Base-by-base conservation (phyloP, 345 rosid species). In the Citrus unshiu region DNA sequence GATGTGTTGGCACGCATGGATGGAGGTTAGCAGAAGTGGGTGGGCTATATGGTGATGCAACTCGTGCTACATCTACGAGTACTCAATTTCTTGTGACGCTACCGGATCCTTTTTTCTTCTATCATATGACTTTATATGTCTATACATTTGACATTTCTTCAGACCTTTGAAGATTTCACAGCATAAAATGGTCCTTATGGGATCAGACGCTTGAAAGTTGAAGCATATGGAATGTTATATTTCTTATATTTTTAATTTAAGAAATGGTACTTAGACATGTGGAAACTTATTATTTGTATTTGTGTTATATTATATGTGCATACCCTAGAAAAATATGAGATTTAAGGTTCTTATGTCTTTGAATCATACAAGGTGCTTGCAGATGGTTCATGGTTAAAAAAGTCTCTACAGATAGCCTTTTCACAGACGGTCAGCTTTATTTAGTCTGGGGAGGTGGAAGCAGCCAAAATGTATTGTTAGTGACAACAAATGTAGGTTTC, bases 81-180 rank as follows among this genome's bases (percentile, higher is more conserved):
- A 27, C 67, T 37, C 68, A 74, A 35, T 74, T 74, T 46, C 32
- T 25, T 62, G 27, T 34, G 29, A 4, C 27, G 27, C 27, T 24
- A 59, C 14, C 27, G 27, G 39, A 61, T 39, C 29, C 43, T 60
- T 7, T 35, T 35, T 14, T 73, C 16, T 22, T 39, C 4, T 5
- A 4, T 35, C 14, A 8, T 13, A 60, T 40, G 30, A 54, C 39
- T 39, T 73, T 73, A 39, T 60, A 59, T 32, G 4, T 58, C 54
- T 58, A 73, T 73, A 73, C 77, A 39, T 73, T 54, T 54, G 58
- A 54, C 58, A 54, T 54, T 54, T 62, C 78, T 74, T 62, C 78
- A 62, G 64, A 74, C 43, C 59, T 43, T 63, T 46, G 59, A 63
- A 74, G 77, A 74, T 74, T 43, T 4, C 21, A 18, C 78, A 43